Base-by-base conservation (phyloP, 768 basidiomycete species). In the Naganishia antarctica region DNA sequence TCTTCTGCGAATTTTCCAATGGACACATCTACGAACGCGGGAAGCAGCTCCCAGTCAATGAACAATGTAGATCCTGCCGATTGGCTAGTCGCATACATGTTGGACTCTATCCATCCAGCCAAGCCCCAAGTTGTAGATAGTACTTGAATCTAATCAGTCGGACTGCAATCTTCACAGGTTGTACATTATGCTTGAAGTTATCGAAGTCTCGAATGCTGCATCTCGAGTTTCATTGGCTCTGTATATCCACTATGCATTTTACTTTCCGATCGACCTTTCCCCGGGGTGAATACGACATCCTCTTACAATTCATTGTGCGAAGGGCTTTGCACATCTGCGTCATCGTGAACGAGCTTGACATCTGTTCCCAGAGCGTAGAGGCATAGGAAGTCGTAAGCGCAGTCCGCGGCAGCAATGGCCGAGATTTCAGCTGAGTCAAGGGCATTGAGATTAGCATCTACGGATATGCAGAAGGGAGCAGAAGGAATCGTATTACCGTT, bases 341-440 rank as follows among this genome's bases (percentile, higher is more conserved):
- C 57, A 12, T 45, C 57, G 25, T 26, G 2, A 21, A 41, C 32
- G 11, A 45, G 57, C 40, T 59, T 41, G 3, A 25, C 57, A 43
- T 59, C 57, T 13, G 43, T 45, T 15, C 66, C 66, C 2, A 66
- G 59, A 15, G 71, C 68, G 23, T 74, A 49, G 26, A 75, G 60
- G n/a, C 69, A 65, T 47, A 75, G 44, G 60, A 73, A 70, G 41
- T 75, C 74, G 37, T 68, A 72, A 4, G 72, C 68, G 43, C 70
- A 60, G 46, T 72, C 71, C 4, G 71, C 70, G n/a, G 71, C 71
- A 23, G 71, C 70, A 37, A 72, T 69, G 32, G 70, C 70, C 5
- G 71, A 69, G 25, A 73, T 71, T 45, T 71, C 72, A 26, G 67
- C 69, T 68, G 47, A 51, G 25, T 51, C 18, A 51, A n/a, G n/a